These are phyloP conservation scores for Bidens hawaiensis DNA, from an alignment of 140 eudicot species.

Conservation along the genomic window DNA sequence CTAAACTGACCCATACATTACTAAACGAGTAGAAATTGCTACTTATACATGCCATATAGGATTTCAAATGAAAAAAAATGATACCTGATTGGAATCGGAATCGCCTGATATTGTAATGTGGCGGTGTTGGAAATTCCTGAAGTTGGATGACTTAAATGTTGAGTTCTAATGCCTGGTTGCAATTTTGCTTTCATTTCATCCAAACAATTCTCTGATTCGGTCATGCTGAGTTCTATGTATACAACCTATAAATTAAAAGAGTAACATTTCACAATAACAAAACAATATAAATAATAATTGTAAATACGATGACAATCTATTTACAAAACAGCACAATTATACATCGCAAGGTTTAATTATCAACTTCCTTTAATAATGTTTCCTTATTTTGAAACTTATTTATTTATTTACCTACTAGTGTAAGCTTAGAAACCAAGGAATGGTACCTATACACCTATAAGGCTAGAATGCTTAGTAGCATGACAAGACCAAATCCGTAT, in stretches of 20 bases:
- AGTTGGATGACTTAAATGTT: constrained; percentile 13
- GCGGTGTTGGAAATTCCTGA: constrained; percentile 14
- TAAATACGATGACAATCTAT: too few species aligned
- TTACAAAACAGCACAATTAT: too few species aligned
- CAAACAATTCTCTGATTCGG: constrained; percentile 43
- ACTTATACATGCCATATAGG: not conserved
- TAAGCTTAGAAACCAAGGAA: too few species aligned
- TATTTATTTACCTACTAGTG: too few species aligned
- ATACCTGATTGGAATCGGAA: constrained; percentile 46
- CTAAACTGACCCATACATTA: not conserved
- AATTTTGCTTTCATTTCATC: constrained; percentile 50
- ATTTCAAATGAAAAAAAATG: constrained; percentile 7
- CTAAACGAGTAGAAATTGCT: not conserved
- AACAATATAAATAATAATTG: not conserved
- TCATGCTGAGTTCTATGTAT: constrained; percentile 46
- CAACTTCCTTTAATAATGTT: too few species aligned
- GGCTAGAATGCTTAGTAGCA: too few species aligned
- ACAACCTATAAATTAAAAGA: constrained; percentile 33
- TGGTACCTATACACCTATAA: too few species aligned
- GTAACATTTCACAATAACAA: not conserved
- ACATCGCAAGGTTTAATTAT: too few species aligned
- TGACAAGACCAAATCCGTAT: too few species aligned
- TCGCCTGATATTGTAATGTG: constrained; percentile 21
- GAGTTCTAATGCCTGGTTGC: constrained; percentile 11
- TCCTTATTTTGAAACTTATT: too few species aligned